Evolutionary conservation across 2,329 filamentous ascomycete species (phyloP).

Genomic region (Paecilomyces sp.): DNA sequence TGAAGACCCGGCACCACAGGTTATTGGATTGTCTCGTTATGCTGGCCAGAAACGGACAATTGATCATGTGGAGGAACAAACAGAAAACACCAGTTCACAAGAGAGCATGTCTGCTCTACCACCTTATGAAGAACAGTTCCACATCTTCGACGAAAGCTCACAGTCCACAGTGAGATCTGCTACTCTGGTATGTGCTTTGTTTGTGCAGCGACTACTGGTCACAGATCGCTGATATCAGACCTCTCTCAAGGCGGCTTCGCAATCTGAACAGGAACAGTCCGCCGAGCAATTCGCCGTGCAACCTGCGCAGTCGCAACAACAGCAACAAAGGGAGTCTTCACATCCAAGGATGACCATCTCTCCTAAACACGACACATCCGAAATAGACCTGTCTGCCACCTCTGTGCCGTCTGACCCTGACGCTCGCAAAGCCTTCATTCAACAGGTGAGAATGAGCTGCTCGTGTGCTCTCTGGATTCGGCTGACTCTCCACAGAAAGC

Average conservation of each 20-base stretch:
- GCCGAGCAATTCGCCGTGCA: too few relatives aligned
- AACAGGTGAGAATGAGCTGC: slow-evolving; percentile 22
- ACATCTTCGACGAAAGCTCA: slow-evolving; percentile 14
- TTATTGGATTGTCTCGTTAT: slow-evolving; percentile 25
- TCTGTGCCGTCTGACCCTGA: slow-evolving; percentile 26
- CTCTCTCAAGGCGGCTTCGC: background rate
- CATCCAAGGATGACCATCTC: slow-evolving; percentile 7
- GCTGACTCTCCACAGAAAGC: slow-evolving; percentile 28
- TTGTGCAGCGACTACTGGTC: background rate
- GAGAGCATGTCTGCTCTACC: slow-evolving; percentile 7
- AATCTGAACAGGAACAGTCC: background rate
- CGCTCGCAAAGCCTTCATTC: slow-evolving; percentile 32
- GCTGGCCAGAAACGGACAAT: slow-evolving; percentile 35
- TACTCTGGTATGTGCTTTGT: slow-evolving; percentile 10
- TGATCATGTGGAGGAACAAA: slow-evolving; percentile 27
- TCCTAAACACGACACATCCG: slow-evolving; percentile 4
- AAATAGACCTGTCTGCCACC: slow-evolving; percentile 7
- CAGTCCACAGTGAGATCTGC: slow-evolving; percentile 8
- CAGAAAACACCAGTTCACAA: slow-evolving; percentile 13
- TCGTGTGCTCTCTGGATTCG: slow-evolving; percentile 2
- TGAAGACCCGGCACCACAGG: slow-evolving; percentile 18
- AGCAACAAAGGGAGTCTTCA: slow-evolving; percentile 4
- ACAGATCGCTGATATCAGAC: background rate
- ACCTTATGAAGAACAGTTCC: slow-evolving; percentile 10
- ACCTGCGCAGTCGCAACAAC: background rate